Conservation (phyloP, 1,284 basidiomycete species). For the Pseudozyma tsukubaensis region DNA sequence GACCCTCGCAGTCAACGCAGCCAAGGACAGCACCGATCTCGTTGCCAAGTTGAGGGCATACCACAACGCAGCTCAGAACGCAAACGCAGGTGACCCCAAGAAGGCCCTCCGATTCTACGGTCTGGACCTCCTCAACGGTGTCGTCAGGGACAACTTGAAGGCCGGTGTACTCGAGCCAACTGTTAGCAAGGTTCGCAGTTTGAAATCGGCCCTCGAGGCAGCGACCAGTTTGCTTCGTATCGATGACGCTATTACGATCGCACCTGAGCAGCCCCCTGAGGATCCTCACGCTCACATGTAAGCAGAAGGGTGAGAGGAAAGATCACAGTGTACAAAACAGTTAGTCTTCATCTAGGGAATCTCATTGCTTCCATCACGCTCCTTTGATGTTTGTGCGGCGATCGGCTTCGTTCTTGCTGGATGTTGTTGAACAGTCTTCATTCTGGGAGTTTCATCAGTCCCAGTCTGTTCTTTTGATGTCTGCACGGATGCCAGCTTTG, state of each 20-base stretch:
- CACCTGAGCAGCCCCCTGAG: slow-evolving; percentile 62
- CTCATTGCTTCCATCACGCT: background rate
- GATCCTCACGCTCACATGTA: slow-evolving; percentile 68
- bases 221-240: slow-evolving; percentile 94
- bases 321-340: slow-evolving; percentile 16
- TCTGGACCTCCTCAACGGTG: slow-evolving; percentile 91
- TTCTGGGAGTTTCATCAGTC: too few species aligned
- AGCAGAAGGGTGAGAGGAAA: background rate
- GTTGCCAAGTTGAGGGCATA: slow-evolving; percentile 97
- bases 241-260: slow-evolving; percentile 76
- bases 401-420: too few species aligned
- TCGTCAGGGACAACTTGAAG: slow-evolving; percentile 92
- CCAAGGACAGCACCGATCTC: slow-evolving; percentile 97
- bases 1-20: slow-evolving; percentile 95
- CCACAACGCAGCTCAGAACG: slow-evolving; percentile 90
- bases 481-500: background rate
- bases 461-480: too few species aligned
- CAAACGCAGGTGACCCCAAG: slow-evolving; percentile 90
- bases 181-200: slow-evolving; percentile 92
- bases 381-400: too few species aligned
- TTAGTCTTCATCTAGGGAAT: background rate
- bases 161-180: slow-evolving; percentile 97
- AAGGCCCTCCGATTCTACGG: slow-evolving; percentile 94
- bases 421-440: too few species aligned
- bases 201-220: slow-evolving; percentile 97